Percentiles rank a stretch among this genome's conserved stretches.
These are phyloP conservation scores for Oenanthe javanica DNA, from an alignment of 140 eudicot genomes.

Conservation along the genomic window DNA sequence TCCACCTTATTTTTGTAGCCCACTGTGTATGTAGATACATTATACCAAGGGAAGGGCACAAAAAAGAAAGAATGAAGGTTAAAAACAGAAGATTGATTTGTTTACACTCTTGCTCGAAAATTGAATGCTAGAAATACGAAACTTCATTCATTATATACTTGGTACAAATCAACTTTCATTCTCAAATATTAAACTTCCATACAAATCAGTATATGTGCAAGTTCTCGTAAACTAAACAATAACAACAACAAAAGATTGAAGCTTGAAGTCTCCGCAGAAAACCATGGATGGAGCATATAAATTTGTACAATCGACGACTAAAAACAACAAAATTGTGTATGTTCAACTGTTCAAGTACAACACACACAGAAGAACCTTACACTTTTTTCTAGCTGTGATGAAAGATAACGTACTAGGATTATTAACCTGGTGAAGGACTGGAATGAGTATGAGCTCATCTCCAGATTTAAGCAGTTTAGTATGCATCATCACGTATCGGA, in stretches of 20 bases:
- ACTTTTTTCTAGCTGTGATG: conserved; percentile 17
- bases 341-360: not conserved
- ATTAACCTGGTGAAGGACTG: conserved; percentile 43
- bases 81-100: too few species aligned
- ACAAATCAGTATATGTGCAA: too few species aligned
- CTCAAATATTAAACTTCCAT: too few species aligned
- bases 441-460: conserved; percentile 49
- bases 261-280: not conserved
- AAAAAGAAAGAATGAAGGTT: not conserved
- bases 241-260: too few species aligned
- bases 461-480: conserved; percentile 37
- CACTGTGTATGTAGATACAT: conserved; percentile 18
- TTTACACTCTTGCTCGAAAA: too few species aligned
- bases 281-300: not conserved
- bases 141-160: too few species aligned
- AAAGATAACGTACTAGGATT: conserved; percentile 41
- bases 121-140: too few species aligned
- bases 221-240: too few species aligned
- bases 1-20: conserved; percentile 41
- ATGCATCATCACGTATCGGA: conserved; percentile 23
- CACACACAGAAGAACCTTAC: not conserved
- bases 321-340: not conserved
- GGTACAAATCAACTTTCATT: too few species aligned
- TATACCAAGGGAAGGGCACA: not conserved
- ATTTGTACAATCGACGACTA: not conserved